Base-by-base conservation (phyloP, 805 yeast species). In the Kregervanrija delftensis region DNA sequence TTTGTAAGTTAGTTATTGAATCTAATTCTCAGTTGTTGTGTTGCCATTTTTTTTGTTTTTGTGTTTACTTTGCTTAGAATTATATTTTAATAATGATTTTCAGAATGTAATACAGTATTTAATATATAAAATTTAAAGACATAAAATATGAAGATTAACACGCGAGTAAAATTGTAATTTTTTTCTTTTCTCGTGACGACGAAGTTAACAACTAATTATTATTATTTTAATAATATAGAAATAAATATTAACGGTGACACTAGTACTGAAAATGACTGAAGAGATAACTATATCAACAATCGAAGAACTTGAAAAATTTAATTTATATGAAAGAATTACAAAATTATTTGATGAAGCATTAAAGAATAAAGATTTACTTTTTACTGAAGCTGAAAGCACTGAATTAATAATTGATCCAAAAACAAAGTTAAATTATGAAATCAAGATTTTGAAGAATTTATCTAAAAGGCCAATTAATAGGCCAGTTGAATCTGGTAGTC, bases 401-500 rank as follows among this genome's bases (percentile, higher is more conserved):
- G 61, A 61, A 41, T 42, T 56, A 6, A 46, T 55, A 10, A 41
- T 46, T 11, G 65, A 64, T 41, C 40, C 41, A 2, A 44, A 48
- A 14, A 49, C 55, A 2, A 49, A 51, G 5, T 51, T 63, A 55
- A 43, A 51, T 3, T 64, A 57, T 46, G 65, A 64, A 45, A 37
- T 65, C 36, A 63, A 59, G 48, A 58, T 64, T 4, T 66, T 65
- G 15, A 56, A 55, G 16, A 68, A 63, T 1, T 52, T 66, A 36
- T 49, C 60, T 9, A 53, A 53, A 38, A 53, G 70, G 42, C 70
- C 70, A 12, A 55, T 60, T 30, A 66, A 66, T 40, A 49, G 70
- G 33, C 67, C 68, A 5, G 50, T 55, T 11, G 57, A 55, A 37
- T 67, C 67, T 1, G 65, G 65, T 1, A 43, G 56, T 2, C 44